phyloP scores from a whole-genome alignment of 306 rosid species.

The Styphnolobium japonicum region DNA sequence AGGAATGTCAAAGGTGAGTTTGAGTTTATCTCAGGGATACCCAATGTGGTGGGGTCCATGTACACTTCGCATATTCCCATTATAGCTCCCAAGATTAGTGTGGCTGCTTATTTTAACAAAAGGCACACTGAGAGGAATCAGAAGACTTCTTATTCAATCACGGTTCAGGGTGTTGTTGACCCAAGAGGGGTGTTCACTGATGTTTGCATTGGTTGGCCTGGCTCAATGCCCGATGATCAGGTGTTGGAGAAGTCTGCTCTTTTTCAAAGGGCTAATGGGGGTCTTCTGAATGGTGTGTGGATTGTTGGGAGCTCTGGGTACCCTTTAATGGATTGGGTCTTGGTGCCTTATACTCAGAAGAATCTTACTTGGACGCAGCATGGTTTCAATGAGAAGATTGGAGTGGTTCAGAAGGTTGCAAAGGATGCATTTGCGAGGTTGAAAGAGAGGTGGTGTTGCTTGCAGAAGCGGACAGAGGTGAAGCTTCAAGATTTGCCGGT shows the following conservation, averaged over 20 bases:
- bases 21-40: constrained; percentile 71
- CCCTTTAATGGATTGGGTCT: constrained; percentile 90
- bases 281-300: constrained; percentile 70
- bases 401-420: constrained; percentile 66
- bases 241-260: constrained; percentile 78
- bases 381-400: constrained; percentile 88
- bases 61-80: constrained; percentile 88
- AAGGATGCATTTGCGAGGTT: constrained; percentile 74
- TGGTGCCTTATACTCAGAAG: constrained; percentile 84
- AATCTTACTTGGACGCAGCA: constrained; percentile 90
- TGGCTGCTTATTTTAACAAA: constrained; percentile 82
- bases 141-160: constrained; percentile 84
- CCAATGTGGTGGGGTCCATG: constrained; percentile 91
- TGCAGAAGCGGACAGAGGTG: constrained; percentile 87
- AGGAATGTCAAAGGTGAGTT: constrained; percentile 60
- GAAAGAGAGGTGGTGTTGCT: constrained; percentile 88
- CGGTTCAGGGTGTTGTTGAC: constrained; percentile 90
- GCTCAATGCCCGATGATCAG: constrained; percentile 91
- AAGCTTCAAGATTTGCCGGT: constrained; percentile 87
- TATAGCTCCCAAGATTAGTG: constrained; percentile 87
- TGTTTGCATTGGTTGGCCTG: constrained; percentile 96
- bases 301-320: constrained; percentile 71
- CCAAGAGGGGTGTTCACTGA: constrained; percentile 77
- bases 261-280: constrained; percentile 66
- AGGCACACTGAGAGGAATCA: constrained; percentile 89